Percentiles rank a stretch among this genome's conserved stretches.
phyloP scores from a whole-genome alignment of 768 basidiomycete genomes.

The Kwoniella heveanensis region DNA sequence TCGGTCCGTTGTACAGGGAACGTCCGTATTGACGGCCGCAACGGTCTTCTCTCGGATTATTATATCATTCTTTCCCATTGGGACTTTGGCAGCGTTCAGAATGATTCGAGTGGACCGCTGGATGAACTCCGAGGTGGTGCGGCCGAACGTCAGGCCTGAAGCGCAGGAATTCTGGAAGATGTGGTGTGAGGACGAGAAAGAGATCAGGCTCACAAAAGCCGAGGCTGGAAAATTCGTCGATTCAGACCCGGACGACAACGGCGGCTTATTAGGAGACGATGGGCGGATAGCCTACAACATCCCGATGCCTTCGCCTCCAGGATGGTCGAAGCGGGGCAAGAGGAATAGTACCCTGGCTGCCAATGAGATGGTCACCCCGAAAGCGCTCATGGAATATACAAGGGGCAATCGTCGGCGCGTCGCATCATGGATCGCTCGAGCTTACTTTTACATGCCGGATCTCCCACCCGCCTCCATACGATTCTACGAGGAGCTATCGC shows the following conservation, averaged over 20 bases:
- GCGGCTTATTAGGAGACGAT: constrained; percentile 15
- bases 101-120: constrained; percentile 27
- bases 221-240: constrained; percentile 27
- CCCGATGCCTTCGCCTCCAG: constrained; percentile 19
- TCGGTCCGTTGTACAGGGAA: too few species aligned
- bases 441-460: constrained; percentile 41
- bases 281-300: constrained; percentile 27
- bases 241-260: constrained; percentile 22
- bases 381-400: neutral
- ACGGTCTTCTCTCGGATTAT: constrained; percentile 49
- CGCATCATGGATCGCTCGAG: neutral
- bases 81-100: constrained; percentile 42
- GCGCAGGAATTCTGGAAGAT: constrained; percentile 48
- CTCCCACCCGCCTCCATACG: constrained; percentile 36
- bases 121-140: constrained; percentile 21
- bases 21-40: constrained; percentile 40
- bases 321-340: neutral
- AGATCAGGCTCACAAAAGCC: constrained; percentile 16
- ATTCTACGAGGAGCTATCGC: constrained; percentile 31
- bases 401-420: constrained; percentile 11
- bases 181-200: constrained; percentile 49
- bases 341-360: neutral
- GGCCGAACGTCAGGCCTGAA: constrained; percentile 28
- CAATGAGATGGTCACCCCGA: constrained; percentile 6
- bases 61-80: constrained; percentile 51